Evolutionary conservation across 2,329 filamentous ascomycete species (phyloP), one percentile per base, ranked within the genome.

Genomic region (Pseudogymnoascus sp.): DNA sequence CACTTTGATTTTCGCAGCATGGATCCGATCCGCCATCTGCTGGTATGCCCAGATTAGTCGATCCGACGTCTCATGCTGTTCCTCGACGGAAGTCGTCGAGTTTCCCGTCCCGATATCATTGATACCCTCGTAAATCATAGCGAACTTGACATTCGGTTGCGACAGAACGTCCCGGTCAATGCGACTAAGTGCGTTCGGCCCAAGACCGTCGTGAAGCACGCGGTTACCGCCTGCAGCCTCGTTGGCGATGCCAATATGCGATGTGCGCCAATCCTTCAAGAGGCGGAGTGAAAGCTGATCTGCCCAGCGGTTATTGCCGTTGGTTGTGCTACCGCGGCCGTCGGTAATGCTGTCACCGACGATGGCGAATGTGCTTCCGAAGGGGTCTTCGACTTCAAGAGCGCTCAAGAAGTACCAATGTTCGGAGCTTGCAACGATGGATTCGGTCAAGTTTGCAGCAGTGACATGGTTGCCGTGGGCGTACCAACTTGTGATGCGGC

Each of bases 271-370:
- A 59, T 74, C 64, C 60, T 74, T 57, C 67, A 78, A 74, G 68
- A 84, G 67, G 50, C 76, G 75, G 8, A 69, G 66, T 22, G 80
- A 73, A 6, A 85, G 73, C 7, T 76, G 67, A 63, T 80, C 76
- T 7, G 77, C 75, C 77, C 78, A 79, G 47, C 73, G 77, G 61
- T 84, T 77, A 71, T 87, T 86, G 20, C 69, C 72, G 70, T 87
- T 80, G 15, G 80, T 82, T 30, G 79, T 81, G 62, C 79, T 83
- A 43, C 82, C 82, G 25, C 83, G 77, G 9, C 85, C 85, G 67
- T 88, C 85, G 3, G 84, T 87, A 68, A 88, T 85, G 67, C 80
- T 84, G 70, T 88, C 85, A n/a, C 85, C 85, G 1, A 88, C 74
- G 22, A 88, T 77, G 18, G 76, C 78, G 35, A 87, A 76, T 1